Conservation (phyloP, 75 land plant genomes). For the Pinus taeda region DNA sequence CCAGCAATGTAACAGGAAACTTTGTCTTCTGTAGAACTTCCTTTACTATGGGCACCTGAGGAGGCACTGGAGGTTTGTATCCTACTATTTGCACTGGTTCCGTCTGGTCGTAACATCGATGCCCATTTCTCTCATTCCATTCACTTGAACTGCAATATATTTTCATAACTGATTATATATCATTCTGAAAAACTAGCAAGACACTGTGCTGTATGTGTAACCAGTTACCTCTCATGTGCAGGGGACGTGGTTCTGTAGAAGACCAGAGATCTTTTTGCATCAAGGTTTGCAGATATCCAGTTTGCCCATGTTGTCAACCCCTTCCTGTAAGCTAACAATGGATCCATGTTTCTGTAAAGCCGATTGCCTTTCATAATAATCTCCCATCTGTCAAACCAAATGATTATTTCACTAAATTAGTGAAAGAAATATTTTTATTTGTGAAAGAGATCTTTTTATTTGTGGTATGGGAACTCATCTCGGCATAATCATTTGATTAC, state of each 20-base stretch:
- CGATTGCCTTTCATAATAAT: not conserved
- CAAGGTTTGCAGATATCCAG: constrained; percentile 26
- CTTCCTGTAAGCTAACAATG: constrained; percentile 14
- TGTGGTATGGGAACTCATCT: no score
- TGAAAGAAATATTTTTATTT: no score
- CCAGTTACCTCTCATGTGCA: constrained; percentile 29
- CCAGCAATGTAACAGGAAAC: constrained; percentile 50
- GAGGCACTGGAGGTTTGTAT: constrained; percentile 38
- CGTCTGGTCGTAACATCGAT: constrained; percentile 22
- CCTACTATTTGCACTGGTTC: constrained; percentile 20
- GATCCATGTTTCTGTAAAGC: not conserved
- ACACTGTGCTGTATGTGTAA: not conserved
- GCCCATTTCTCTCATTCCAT: constrained; percentile 25
- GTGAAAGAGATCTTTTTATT: no score
- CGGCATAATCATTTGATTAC: no score
- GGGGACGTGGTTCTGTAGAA: constrained; percentile 35
- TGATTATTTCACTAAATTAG: no score
- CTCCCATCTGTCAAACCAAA: not conserved
- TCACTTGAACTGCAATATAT: constrained; percentile 29
- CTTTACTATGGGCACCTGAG: constrained; percentile 20
- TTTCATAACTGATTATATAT: no score
- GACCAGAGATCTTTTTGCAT: constrained; percentile 16
- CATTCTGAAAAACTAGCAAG: no score
- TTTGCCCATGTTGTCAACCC: constrained; percentile 35
- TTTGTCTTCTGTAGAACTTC: constrained; percentile 31